phyloP scores from a whole-genome alignment of 192 early-diverging fungal species.

The Jimgerdemannia flammicorona region DNA sequence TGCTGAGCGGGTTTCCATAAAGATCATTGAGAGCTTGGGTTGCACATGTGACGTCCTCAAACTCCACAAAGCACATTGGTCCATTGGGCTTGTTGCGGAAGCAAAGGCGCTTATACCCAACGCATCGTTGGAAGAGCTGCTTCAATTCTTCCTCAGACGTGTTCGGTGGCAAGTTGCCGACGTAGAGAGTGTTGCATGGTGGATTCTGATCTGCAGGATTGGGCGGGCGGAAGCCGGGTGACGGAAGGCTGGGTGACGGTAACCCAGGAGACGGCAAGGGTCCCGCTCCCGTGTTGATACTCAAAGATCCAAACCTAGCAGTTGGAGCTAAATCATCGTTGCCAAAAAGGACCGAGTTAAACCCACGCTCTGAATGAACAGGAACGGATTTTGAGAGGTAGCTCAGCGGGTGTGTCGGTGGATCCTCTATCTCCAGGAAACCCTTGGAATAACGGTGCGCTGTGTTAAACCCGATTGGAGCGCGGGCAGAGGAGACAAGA shows the following conservation, averaged over 20 bases:
- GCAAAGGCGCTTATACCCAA: constrained; percentile 88
- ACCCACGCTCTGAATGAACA: constrained; percentile 38
- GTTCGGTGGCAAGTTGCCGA: constrained; percentile 90
- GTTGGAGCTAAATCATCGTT: constrained; percentile 35
- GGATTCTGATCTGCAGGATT: constrained; percentile 91
- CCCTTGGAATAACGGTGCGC: constrained; percentile 34
- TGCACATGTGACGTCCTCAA: constrained; percentile 91
- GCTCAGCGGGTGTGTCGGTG: constrained; percentile 26
- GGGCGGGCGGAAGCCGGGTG: constrained; percentile 48
- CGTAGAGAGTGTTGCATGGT: constrained; percentile 98
- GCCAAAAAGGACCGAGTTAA: constrained; percentile 38
- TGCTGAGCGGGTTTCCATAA: constrained; percentile 78
- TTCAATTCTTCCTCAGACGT: constrained; percentile 90
- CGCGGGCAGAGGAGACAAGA: constrained; percentile 18
- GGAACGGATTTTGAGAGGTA: constrained; percentile 47
- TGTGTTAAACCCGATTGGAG: constrained; percentile 4
- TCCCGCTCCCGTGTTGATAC: constrained; percentile 40
- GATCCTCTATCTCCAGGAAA: constrained; percentile 29
- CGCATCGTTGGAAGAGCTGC: constrained; percentile 71
- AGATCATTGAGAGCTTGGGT: constrained; percentile 85
- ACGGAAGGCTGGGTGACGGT: constrained; percentile 34
- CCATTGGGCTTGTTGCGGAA: constrained; percentile 88
- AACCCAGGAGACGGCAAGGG: constrained; percentile 20
- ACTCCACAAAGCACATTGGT: constrained; percentile 99
- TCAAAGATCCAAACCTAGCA: constrained; percentile 32